These are phyloP conservation scores for Eimeria falciformis DNA, from an alignment of 169 alveolate genomes.

Conservation along the genomic window DNA sequence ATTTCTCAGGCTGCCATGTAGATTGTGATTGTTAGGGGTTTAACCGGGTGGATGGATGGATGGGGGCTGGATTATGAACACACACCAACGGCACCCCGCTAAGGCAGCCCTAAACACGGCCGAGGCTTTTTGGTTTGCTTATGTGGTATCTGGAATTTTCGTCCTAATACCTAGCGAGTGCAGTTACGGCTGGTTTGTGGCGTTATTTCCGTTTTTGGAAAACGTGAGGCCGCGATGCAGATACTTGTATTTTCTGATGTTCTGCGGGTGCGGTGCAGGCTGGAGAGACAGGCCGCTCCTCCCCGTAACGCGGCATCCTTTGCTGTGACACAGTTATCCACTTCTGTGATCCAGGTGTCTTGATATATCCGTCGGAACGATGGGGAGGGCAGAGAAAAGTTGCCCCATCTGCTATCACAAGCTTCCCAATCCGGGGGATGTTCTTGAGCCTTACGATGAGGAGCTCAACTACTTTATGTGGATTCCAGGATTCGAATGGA, in stretches of 20 bases:
- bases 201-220: not conserved
- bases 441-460: constrained; percentile 83
- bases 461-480: constrained; percentile 84
- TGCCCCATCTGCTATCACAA: constrained; percentile 83
- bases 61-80: too few relatives aligned
- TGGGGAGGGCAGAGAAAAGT: constrained; percentile 80
- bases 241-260: not conserved
- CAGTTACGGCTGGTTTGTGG: not conserved
- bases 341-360: not conserved
- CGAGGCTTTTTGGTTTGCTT: too few relatives aligned
- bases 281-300: not conserved
- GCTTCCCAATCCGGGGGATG: constrained; percentile 83
- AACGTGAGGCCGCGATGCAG: not conserved
- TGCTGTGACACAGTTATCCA: not conserved
- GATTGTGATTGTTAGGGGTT: too few relatives aligned
- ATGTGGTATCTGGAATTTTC: too few relatives aligned
- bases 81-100: too few relatives aligned
- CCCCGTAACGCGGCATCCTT: not conserved
- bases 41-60: too few relatives aligned
- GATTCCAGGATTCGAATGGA: constrained; percentile 87
- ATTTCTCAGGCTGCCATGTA: too few relatives aligned
- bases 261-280: not conserved
- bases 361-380: not conserved
- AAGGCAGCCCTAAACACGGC: too few relatives aligned
- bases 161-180: too few relatives aligned